A percentile compares a stretch with the other conserved stretches of the same genome.
These are phyloP conservation scores for Papiliotrema nemorosa DNA, from an alignment of 1,284 basidiomycete species.

Conservation along the genomic window DNA sequence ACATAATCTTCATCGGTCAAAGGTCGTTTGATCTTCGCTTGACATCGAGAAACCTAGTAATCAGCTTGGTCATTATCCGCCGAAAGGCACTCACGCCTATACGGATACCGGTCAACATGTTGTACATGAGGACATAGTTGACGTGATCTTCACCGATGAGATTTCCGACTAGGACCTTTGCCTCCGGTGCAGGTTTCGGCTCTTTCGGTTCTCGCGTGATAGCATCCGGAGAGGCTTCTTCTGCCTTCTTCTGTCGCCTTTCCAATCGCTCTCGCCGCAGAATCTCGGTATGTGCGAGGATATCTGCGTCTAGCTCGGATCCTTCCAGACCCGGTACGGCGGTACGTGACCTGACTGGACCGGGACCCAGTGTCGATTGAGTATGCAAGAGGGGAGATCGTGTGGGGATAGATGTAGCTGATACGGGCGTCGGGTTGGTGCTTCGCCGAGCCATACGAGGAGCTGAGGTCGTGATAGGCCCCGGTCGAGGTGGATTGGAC, in stretches of 20 bases:
- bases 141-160: slow-evolving; percentile 94
- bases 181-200: slow-evolving; percentile 31
- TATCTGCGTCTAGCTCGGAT: slow-evolving; percentile 58
- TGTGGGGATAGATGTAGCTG: slow-evolving; percentile 10
- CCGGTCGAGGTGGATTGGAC: background rate
- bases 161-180: slow-evolving; percentile 80
- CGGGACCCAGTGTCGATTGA: slow-evolving; percentile 21
- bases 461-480: background rate
- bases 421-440: slow-evolving; percentile 27
- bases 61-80: slow-evolving; percentile 1
- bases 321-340: slow-evolving; percentile 40
- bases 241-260: slow-evolving; percentile 58
- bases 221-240: slow-evolving; percentile 51
- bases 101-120: slow-evolving; percentile 98
- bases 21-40: slow-evolving; percentile 85
- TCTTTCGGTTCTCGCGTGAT: slow-evolving; percentile 12
- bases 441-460: slow-evolving; percentile 31
- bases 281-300: slow-evolving; percentile 75
- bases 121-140: slow-evolving; percentile 99
- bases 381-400: slow-evolving; percentile 34
- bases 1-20: slow-evolving; percentile 83
- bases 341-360: slow-evolving; percentile 18
- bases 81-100: slow-evolving; percentile 67
- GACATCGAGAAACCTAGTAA: slow-evolving; percentile 81
- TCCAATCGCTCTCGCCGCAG: slow-evolving; percentile 70